phyloP scores from a whole-genome alignment of 176 grass and related monocot genomes.

The Oryza longistaminata region DNA sequence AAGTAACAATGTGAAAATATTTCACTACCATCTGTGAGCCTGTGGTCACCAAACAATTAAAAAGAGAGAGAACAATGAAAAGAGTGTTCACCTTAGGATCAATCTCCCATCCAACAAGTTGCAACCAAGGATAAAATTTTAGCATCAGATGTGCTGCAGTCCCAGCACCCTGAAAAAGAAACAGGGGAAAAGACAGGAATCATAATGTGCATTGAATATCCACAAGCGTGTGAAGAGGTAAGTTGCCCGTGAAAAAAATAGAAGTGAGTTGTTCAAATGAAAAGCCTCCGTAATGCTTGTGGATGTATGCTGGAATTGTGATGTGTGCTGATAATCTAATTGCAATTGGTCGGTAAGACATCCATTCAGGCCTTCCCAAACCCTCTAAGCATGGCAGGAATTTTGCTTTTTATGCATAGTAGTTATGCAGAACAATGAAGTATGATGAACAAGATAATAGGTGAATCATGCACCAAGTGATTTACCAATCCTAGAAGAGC shows the following conservation, averaged over 20 bases:
- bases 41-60: constrained; percentile 5
- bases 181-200: constrained; percentile 1
- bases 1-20: not conserved
- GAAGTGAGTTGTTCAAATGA: not conserved
- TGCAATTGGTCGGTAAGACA: not conserved
- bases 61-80: not conserved
- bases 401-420: not conserved
- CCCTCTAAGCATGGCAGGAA: not conserved
- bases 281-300: not conserved
- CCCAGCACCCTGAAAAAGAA: constrained; percentile 76
- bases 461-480: not conserved
- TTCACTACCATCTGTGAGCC: not conserved
- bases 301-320: not conserved
- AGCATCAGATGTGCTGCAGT: constrained; percentile 78
- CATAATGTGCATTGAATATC: not conserved
- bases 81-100: constrained; percentile 64
- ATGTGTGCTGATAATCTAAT: not conserved
- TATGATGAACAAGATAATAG: not conserved
- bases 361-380: not conserved
- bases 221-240: not conserved
- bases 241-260: not conserved
- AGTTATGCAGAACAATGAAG: not conserved
- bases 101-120: constrained; percentile 91
- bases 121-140: constrained; percentile 71
- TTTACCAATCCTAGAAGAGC: constrained; percentile 98